A percentile compares a stretch with the other conserved stretches of the same genome.
Evolutionary conservation across 352 stramenopile species (phyloP).

Genomic region (Phytophthora cactorum): DNA sequence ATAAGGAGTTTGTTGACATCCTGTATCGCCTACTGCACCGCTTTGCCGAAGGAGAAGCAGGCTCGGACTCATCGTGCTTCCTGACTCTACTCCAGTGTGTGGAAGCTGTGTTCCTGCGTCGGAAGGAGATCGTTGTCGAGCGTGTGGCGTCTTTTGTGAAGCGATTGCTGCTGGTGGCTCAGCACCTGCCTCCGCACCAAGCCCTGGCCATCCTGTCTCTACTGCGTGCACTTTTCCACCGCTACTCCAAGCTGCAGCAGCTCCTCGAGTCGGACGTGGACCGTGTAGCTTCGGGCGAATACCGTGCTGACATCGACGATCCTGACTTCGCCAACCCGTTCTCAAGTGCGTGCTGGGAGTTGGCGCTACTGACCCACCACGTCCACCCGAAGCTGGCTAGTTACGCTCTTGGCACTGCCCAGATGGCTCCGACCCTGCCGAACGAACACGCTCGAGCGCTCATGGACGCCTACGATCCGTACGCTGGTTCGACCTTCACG

Average conservation of each 20-base stretch:
- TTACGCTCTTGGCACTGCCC: conserved; percentile 70
- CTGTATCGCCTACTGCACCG: conserved; percentile 91
- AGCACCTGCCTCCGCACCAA: conserved; percentile 87
- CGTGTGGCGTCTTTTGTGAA: conserved; percentile 96
- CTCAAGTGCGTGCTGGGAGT: conserved; percentile 93
- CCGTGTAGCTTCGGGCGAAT: conserved; percentile 93
- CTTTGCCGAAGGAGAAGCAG: conserved; percentile 69
- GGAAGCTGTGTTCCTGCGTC: conserved; percentile 92
- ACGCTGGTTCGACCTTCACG: conserved; percentile 46
- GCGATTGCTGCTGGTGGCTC: conserved; percentile 88
- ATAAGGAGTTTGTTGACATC: conserved; percentile 96
- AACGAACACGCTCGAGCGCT: conserved; percentile 72
- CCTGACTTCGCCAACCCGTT: conserved; percentile 96
- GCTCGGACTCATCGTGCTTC: conserved; percentile 57
- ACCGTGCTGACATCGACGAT: conserved; percentile 91
- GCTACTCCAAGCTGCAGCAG: conserved; percentile 94
- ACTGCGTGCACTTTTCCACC: conserved; percentile 88
- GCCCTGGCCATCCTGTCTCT: conserved; percentile 89
- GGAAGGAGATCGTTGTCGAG: conserved; percentile 94
- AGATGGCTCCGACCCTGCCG: conserved; percentile 63
- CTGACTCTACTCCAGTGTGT: conserved; percentile 90
- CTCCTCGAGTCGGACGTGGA: conserved; percentile 97
- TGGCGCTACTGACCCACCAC: conserved; percentile 89
- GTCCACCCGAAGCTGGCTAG: conserved; percentile 80
- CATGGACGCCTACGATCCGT: conserved; percentile 68